Evolutionary conservation across 2,329 filamentous ascomycete genomes (phyloP), one percentile per base, ranked within the genome.

Genomic region (Lachnellula arida): DNA sequence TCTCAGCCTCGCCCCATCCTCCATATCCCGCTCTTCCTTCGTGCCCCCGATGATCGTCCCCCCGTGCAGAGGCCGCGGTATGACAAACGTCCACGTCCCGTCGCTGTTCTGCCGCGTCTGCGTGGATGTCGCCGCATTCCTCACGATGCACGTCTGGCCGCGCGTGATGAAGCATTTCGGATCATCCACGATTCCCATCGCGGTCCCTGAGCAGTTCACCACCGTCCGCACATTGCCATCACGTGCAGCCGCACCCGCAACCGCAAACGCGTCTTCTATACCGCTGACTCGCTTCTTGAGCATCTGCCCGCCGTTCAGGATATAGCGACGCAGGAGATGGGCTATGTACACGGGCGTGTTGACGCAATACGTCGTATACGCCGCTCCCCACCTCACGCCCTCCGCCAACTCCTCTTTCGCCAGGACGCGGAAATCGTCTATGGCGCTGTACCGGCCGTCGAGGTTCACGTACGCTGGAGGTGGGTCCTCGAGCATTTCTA

Each of bases 21-120:
- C 74, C 79, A 80, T 84, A 66, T 85, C 74, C 54, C 79, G 71
- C 1, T 77, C 75, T 64, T 87, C 79, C 67, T 86, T 87, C 9
- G 84, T 88, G 0, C 85, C 85, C 5, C 85, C 85, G 19, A 88
- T 79, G 40, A 88, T 74, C 0, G 84, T 87, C 2, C 85, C 85
- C 3, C 84, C 84, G 35, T 80, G 74, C 25, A 84, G 79, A 8
- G 78, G 79, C 2, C 85, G 77, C 0, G 85, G 83, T 5, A 88
- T 81, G 46, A 78, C 77, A 60, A 87, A 87, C 0, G 78, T 77
- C 81, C 83, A 86, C 8, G 74, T 77, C 0, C 85, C 85, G 65
- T 87, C 83, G 0, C 75, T 74, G 63, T 82, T 80, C 61, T 88
- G 82, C 25, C 80, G 75, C 2, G 85, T 88, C 19, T 88, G 74